Evolutionary conservation across 352 stramenopile species (phyloP).

Genomic region (Phytophthora foliorum): DNA sequence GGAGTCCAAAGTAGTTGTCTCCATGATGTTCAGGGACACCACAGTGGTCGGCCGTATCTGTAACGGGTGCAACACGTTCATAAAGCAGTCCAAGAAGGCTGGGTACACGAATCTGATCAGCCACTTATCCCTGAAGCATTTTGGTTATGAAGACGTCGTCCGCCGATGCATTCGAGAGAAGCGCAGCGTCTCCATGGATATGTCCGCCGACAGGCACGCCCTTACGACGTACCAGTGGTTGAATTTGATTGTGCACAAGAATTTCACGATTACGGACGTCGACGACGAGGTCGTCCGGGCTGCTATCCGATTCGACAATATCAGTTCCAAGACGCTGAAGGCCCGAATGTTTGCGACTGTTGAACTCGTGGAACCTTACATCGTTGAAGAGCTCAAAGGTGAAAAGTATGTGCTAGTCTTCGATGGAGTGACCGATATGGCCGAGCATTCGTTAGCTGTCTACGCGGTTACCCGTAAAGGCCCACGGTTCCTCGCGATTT

Average conservation of each 20-base stretch:
- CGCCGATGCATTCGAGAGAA: not conserved
- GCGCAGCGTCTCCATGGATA: not conserved
- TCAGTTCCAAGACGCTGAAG: not conserved
- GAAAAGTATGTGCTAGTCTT: not conserved
- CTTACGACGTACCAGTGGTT: not conserved
- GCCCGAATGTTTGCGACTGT: not conserved
- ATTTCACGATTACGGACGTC: not conserved
- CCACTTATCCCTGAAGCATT: not conserved
- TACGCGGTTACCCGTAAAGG: not conserved
- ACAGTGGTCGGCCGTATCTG: not conserved
- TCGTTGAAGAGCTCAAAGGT: not conserved
- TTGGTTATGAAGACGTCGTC: not conserved
- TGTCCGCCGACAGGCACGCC: not conserved
- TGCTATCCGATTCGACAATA: not conserved
- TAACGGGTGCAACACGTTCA: not conserved
- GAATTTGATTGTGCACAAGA: not conserved
- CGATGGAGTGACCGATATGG: not conserved
- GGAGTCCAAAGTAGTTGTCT: not conserved
- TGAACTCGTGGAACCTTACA: not conserved
- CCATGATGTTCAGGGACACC: not conserved
- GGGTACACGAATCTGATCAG: not conserved
- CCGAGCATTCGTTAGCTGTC: not conserved
- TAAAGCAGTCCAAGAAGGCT: not conserved
- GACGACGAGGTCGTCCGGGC: not conserved
- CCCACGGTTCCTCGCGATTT: not conserved